Evolutionary conservation across 495 filamentous ascomycete genomes (phyloP).

Genomic region (Apiosordaria backusii): DNA sequence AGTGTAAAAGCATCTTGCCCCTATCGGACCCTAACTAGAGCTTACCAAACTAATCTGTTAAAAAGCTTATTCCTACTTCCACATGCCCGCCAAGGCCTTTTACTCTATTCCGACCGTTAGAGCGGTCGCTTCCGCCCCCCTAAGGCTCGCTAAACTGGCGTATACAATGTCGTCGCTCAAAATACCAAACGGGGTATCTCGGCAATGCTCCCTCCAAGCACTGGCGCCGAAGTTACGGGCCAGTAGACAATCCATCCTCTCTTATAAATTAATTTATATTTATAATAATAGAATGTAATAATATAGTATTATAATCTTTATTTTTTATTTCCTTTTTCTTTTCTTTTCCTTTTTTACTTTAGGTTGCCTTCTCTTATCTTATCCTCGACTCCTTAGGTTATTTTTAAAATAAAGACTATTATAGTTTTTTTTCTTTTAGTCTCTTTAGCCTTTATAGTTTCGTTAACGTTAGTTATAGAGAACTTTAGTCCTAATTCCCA

Average conservation of each 20-base stretch:
- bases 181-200: background rate
- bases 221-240: constrained; percentile 11
- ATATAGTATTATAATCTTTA: background rate
- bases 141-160: background rate
- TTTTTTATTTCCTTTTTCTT: background rate
- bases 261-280: background rate
- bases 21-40: too few species aligned
- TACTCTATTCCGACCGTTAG: background rate
- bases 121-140: background rate
- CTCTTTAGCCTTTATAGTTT: constrained; percentile 14
- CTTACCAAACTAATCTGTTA: too few species aligned
- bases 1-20: too few species aligned
- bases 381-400: background rate
- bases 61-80: background rate
- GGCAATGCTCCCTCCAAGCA: constrained; percentile 7
- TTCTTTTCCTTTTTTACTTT: background rate
- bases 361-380: background rate
- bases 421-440: background rate
- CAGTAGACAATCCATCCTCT: background rate
- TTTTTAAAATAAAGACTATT: background rate
- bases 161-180: background rate
- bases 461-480: constrained; percentile 35
- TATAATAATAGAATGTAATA: background rate
- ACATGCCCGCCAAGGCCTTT: background rate
- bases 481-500: constrained; percentile 48